Evolutionary conservation across 2,329 filamentous ascomycete genomes (phyloP), one percentile per base, ranked within the genome.

Genomic region (Pyrenophora tritici-repentis): DNA sequence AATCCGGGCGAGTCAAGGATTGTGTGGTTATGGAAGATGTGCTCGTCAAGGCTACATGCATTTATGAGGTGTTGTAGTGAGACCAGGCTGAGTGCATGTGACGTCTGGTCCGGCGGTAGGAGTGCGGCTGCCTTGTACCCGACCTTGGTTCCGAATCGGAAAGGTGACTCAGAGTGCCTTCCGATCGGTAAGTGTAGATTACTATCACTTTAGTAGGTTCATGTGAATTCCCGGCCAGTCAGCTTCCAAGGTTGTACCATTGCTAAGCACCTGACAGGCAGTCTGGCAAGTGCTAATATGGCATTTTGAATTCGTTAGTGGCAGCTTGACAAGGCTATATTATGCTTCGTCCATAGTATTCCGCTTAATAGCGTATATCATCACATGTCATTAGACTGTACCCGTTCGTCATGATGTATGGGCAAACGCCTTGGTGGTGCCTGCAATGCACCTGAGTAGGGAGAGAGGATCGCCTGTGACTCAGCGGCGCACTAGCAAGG

Each of bases 121-220:
- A 14, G 31, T 18, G 18, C 14, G 40, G 29, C 17, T 37, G 52
- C 40, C 52, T 52, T 47, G 32, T 47, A 34, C 38, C 24, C 8
- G 22, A 26, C 13, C 40, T 24, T 24, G 22, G 22, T 24, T 7
- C 22, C 32, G 16, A 24, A 17, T 17, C 6, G 26, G 16, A 22
- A 29, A 32, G 14, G 32, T 24, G 22, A 7, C 22, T 24, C 22
- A 24, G 6, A 24, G 22, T 2, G 8, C 6, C 22, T 9, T 24
- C 22, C 22, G 8, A 38, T 38, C 18, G 18, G 7, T 14, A 37
- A 17, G 8, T 37, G 12, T 16, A 16, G 6, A 34, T 13, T 13
- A 16, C 6, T 26, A 14, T 29, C 24, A 24, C 20, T 6, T 17
- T 16, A n/a, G 14, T 34, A 17, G 9, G 12, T 8, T 38, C 10